Evolutionary conservation across 495 filamentous ascomycete genomes (phyloP).

Genomic region (Hypoxylon lenormandii): DNA sequence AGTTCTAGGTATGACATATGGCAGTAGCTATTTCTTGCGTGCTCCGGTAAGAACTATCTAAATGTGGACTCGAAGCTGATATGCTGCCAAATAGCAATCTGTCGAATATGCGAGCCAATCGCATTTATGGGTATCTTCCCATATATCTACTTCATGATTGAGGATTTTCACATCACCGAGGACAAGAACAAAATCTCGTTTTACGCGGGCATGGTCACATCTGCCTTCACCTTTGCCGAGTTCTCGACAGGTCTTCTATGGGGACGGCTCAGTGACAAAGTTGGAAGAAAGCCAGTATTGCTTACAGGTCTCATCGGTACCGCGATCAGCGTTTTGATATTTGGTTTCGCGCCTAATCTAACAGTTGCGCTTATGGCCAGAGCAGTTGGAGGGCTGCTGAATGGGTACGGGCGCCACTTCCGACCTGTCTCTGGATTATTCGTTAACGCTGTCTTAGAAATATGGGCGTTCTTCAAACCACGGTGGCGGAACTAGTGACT

Average conservation of each 20-base stretch:
- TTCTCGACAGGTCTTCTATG: slow-evolving; percentile 90
- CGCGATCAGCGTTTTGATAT: slow-evolving; percentile 90
- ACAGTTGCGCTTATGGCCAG: slow-evolving; percentile 86
- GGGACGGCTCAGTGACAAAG: slow-evolving; percentile 90
- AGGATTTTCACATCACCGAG: slow-evolving; percentile 85
- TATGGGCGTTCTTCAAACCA: slow-evolving; percentile 93
- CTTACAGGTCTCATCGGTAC: slow-evolving; percentile 89
- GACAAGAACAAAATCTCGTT: slow-evolving; percentile 83
- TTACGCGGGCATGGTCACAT: slow-evolving; percentile 96
- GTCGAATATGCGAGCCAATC: slow-evolving; percentile 97
- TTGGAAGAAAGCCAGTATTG: slow-evolving; percentile 92
- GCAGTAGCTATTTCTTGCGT: slow-evolving; percentile 13
- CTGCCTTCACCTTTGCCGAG: slow-evolving; percentile 94
- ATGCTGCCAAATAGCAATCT: slow-evolving; percentile 71
- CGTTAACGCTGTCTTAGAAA: slow-evolving; percentile 65
- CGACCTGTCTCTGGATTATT: slow-evolving; percentile 1
- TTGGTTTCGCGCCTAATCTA: slow-evolving; percentile 89
- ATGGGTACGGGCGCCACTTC: slow-evolving; percentile 73
- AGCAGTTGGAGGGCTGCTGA: slow-evolving; percentile 88
- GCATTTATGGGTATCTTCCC: slow-evolving; percentile 99
- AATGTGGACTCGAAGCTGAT: slow-evolving; percentile 51
- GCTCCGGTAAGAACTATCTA: slow-evolving; percentile 21
- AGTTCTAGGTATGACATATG: slow-evolving; percentile 73
- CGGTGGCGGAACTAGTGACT: slow-evolving; percentile 90
- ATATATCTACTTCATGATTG: slow-evolving; percentile 98